phyloP scores from a whole-genome alignment of 2,329 filamentous ascomycete genomes.

The Lasiodiplodia hormozganensis region DNA sequence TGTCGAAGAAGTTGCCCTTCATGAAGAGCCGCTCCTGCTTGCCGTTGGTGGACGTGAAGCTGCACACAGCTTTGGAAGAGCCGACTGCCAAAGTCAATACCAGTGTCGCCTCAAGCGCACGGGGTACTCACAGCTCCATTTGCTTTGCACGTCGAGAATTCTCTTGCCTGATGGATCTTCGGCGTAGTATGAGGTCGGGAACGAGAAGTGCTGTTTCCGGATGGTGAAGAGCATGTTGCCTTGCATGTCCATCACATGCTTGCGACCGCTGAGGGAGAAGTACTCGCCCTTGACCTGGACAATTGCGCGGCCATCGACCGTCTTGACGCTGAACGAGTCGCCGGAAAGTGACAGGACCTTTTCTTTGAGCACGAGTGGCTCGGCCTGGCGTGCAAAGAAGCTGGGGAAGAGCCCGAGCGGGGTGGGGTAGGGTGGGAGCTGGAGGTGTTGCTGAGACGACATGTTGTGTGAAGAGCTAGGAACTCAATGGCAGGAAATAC shows the following conservation, averaged over 20 bases:
- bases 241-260: slow-evolving; percentile 61
- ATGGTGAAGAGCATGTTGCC: slow-evolving; percentile 66
- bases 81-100: neutral
- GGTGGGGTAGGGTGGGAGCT: slow-evolving; percentile 13
- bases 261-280: slow-evolving; percentile 61
- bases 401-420: slow-evolving; percentile 38
- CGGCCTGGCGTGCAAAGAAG: slow-evolving; percentile 39
- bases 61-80: slow-evolving; percentile 34
- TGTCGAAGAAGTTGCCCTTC: slow-evolving; percentile 68
- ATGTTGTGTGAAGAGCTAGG: neutral
- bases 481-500: neutral
- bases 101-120: neutral
- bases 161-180: slow-evolving; percentile 55
- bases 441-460: neutral
- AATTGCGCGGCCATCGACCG: slow-evolving; percentile 60
- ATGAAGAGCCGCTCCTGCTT: slow-evolving; percentile 51
- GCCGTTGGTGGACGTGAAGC: slow-evolving; percentile 54
- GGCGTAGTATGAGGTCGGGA: slow-evolving; percentile 59
- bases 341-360: slow-evolving; percentile 67
- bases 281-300: slow-evolving; percentile 64
- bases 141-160: slow-evolving; percentile 64
- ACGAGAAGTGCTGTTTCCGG: slow-evolving; percentile 58
- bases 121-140: slow-evolving; percentile 57
- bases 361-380: slow-evolving; percentile 65
- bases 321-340: slow-evolving; percentile 69